These are phyloP conservation scores for Triglochin maritima DNA, from an alignment of 106 monocot species.

Conservation along the genomic window DNA sequence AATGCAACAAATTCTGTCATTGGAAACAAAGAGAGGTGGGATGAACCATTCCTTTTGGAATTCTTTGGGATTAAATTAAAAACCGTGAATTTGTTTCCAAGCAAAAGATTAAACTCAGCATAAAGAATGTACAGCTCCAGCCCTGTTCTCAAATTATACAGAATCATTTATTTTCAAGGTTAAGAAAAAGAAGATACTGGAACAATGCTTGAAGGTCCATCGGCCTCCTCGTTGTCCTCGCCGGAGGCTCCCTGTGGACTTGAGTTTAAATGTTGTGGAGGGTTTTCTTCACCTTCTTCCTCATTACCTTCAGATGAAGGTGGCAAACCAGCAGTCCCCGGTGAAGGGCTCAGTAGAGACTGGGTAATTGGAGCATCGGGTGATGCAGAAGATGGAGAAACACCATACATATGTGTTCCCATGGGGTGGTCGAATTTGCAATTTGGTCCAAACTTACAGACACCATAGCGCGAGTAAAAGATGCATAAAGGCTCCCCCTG, in stretches of 20 bases:
- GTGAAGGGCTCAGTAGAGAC: slow-evolving; percentile 13
- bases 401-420: slow-evolving; percentile 30
- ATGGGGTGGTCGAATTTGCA: slow-evolving; percentile 86
- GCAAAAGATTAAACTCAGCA: slow-evolving; percentile 1
- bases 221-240: slow-evolving; percentile 27
- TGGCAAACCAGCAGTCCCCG: slow-evolving; percentile 18
- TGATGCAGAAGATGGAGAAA: slow-evolving; percentile 19
- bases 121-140: background rate
- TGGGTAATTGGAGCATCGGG: slow-evolving; percentile 23
- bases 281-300: slow-evolving; percentile 13
- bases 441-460: slow-evolving; percentile 84
- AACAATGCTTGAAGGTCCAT: background rate
- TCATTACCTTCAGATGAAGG: slow-evolving; percentile 24
- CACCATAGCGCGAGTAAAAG: slow-evolving; percentile 77
- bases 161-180: slow-evolving; percentile 2
- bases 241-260: slow-evolving; percentile 20
- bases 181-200: slow-evolving; percentile 3
- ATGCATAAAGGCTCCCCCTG: slow-evolving; percentile 66
- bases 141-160: background rate
- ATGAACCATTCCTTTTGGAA: background rate
- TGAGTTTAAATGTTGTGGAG: slow-evolving; percentile 9
- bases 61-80: background rate
- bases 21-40: no score
- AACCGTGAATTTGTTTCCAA: background rate
- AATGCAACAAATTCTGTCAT: no score